These are phyloP conservation scores for Sphagnurus paluster DNA, from an alignment of 1,284 basidiomycete genomes.

Conservation along the genomic window DNA sequence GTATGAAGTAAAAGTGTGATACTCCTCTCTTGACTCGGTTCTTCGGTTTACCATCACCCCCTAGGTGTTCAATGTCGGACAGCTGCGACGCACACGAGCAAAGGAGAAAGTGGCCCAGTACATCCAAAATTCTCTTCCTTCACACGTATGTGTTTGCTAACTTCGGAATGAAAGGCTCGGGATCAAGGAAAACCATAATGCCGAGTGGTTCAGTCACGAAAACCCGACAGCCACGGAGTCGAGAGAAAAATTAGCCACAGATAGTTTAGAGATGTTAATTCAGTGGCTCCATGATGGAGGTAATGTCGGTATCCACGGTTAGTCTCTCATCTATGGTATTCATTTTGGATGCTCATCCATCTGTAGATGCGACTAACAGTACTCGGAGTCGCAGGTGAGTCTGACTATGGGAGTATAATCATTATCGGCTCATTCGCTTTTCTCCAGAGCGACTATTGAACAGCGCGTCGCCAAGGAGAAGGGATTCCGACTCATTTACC, in stretches of 20 bases:
- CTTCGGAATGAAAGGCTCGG: slow-evolving; percentile 54
- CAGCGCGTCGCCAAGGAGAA: slow-evolving; percentile 87
- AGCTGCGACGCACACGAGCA: slow-evolving; percentile 88
- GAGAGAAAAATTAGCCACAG: slow-evolving; percentile 85
- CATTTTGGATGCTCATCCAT: slow-evolving; percentile 1
- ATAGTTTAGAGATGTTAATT: slow-evolving; percentile 94
- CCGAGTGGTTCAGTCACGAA: slow-evolving; percentile 88
- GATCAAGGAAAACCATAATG: slow-evolving; percentile 87
- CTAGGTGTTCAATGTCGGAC: slow-evolving; percentile 97
- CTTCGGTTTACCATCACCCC: neutral
- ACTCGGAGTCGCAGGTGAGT: slow-evolving; percentile 71
- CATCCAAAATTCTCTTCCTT: neutral
- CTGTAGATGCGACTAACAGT: slow-evolving; percentile 92
- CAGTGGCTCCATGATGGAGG: slow-evolving; percentile 94
- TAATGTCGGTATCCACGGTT: slow-evolving; percentile 97
- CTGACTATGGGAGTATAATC: neutral
- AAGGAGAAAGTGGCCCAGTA: slow-evolving; percentile 75
- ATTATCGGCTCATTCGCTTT: neutral
- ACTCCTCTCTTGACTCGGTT: neutral
- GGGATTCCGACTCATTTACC: slow-evolving; percentile 88
- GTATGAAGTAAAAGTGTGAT: slow-evolving; percentile 89
- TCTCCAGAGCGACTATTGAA: slow-evolving; percentile 71
- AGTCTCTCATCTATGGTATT: slow-evolving; percentile 18
- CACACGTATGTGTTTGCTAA: slow-evolving; percentile 1
- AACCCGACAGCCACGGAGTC: slow-evolving; percentile 79